Percentiles rank a stretch among this genome's conserved stretches.
These are phyloP conservation scores for Coemansia sp. DNA, from an alignment of 192 early-diverging fungal genomes.

Conservation along the genomic window DNA sequence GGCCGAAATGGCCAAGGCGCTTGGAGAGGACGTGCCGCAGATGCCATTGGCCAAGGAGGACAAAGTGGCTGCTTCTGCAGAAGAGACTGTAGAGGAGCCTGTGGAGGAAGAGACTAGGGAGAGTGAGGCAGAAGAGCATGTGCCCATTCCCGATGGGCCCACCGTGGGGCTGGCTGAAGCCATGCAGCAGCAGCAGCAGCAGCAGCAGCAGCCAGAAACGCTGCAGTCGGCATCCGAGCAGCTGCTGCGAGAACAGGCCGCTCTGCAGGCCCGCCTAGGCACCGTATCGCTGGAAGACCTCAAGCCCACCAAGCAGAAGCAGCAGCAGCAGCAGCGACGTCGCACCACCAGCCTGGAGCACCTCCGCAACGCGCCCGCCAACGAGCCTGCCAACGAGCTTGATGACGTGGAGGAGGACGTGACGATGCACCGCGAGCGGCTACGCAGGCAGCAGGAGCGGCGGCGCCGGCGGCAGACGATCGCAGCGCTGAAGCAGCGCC, in stretches of 20 bases:
- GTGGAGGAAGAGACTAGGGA: not conserved
- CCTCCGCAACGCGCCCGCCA: not conserved
- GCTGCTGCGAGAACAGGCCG: constrained; percentile 42
- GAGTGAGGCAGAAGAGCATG: constrained; percentile 3
- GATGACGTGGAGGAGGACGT: not conserved
- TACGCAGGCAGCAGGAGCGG: constrained; percentile 49
- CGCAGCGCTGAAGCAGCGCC: constrained; percentile 36
- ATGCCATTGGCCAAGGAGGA: not conserved
- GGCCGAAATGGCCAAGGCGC: constrained; percentile 39
- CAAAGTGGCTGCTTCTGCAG: not conserved
- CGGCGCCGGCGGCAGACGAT: constrained; percentile 41
- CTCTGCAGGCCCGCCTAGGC: constrained; percentile 32
- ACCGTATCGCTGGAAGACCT: not conserved
- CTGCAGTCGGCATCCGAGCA: constrained; percentile 10
- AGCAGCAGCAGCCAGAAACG: not conserved
- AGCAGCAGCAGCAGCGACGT: constrained; percentile 12
- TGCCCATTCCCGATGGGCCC: constrained; percentile 5
- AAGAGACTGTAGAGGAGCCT: not conserved
- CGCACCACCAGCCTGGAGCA: constrained; percentile 16
- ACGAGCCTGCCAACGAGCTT: not conserved
- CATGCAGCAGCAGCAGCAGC: constrained; percentile 12
- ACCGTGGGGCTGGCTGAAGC: constrained; percentile 30
- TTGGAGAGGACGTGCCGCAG: constrained; percentile 42
- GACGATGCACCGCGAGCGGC: constrained; percentile 29
- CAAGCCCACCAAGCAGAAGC: not conserved